phyloP scores from a whole-genome alignment of 805 yeast genomes.

The Zygosaccharomyces lentus region DNA sequence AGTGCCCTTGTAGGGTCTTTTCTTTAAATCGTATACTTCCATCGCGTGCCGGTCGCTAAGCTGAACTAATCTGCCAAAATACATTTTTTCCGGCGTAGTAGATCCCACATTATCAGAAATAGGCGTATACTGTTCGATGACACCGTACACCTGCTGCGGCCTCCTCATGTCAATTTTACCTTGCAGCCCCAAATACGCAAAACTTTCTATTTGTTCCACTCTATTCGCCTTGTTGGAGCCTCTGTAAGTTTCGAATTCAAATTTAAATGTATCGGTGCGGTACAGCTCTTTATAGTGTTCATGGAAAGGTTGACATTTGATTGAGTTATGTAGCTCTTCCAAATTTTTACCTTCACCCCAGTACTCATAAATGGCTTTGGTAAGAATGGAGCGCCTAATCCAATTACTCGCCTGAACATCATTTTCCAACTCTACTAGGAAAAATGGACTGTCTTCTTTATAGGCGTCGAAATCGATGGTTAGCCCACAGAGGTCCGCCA shows the following conservation, averaged over 20 bases:
- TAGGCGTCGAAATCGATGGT: conserved; percentile 57
- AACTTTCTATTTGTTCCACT: conserved; percentile 63
- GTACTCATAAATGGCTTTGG: conserved; percentile 70
- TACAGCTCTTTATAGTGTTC: conserved; percentile 30
- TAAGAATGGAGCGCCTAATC: conserved; percentile 62
- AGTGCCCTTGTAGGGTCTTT: conserved; percentile 86
- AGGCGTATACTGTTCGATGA: conserved; percentile 70
- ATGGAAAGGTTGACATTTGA: conserved; percentile 30
- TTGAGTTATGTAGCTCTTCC: conserved; percentile 52
- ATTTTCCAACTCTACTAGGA: conserved; percentile 58
- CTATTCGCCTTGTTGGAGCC: conserved; percentile 53
- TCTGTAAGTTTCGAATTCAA: conserved; percentile 73
- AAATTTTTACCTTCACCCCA: conserved; percentile 69
- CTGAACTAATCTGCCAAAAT: conserved; percentile 73
- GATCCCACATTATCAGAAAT: conserved; percentile 42
- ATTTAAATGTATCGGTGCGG: conserved; percentile 59
- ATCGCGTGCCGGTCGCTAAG: conserved; percentile 59
- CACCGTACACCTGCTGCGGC: conserved; percentile 65
- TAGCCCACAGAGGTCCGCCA: conserved; percentile 63
- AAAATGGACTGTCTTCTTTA: conserved; percentile 60
- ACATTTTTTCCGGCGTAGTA: conserved; percentile 49
- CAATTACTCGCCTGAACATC: conserved; percentile 65
- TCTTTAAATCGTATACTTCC: conserved; percentile 76
- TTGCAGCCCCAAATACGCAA: conserved; percentile 61
- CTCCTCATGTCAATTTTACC: conserved; percentile 77